Evolutionary conservation across 2,329 filamentous ascomycete species (phyloP).

Genomic region (Leptodontidium sp.): DNA sequence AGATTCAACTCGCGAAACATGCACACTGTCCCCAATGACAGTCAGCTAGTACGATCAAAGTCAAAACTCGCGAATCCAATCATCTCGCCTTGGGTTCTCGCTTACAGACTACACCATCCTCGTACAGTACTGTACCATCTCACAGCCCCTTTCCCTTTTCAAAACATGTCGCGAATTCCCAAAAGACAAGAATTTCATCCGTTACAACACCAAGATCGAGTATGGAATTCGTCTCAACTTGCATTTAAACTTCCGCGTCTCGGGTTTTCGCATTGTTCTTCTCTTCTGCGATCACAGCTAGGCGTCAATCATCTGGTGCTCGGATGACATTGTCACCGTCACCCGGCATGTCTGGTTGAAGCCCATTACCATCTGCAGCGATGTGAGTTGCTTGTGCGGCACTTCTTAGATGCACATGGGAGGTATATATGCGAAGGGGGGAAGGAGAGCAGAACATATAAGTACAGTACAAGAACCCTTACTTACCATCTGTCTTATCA

Average conservation of each 20-base stretch:
- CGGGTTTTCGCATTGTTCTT: not conserved
- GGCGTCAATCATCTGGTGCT: not conserved
- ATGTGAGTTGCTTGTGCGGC: not conserved
- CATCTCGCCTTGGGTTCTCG: too few relatives aligned
- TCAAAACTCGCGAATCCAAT: not conserved
- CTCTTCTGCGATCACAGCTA: too few relatives aligned
- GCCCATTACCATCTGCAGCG: not conserved
- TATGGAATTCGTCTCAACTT: constrained; percentile 3
- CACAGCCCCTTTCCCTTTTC: too few relatives aligned
- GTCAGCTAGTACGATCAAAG: not conserved
- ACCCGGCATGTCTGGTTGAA: not conserved
- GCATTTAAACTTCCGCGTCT: constrained; percentile 1
- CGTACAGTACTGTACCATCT: too few relatives aligned
- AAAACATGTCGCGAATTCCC: not conserved
- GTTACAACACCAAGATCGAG: not conserved
- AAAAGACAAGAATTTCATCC: constrained; percentile 7
- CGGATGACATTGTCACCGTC: constrained; percentile 4
- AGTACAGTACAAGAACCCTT: too few relatives aligned
- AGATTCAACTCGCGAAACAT: too few relatives aligned
- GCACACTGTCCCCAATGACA: too few relatives aligned
- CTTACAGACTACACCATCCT: too few relatives aligned
- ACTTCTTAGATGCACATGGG: not conserved
- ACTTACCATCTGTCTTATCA: too few relatives aligned
- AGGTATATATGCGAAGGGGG: not conserved
- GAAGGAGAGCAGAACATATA: not conserved